Percentiles rank a stretch among this genome's conserved stretches.
These are phyloP conservation scores for Eimeria tenella DNA, from an alignment of 169 alveolate genomes.

Conservation along the genomic window DNA sequence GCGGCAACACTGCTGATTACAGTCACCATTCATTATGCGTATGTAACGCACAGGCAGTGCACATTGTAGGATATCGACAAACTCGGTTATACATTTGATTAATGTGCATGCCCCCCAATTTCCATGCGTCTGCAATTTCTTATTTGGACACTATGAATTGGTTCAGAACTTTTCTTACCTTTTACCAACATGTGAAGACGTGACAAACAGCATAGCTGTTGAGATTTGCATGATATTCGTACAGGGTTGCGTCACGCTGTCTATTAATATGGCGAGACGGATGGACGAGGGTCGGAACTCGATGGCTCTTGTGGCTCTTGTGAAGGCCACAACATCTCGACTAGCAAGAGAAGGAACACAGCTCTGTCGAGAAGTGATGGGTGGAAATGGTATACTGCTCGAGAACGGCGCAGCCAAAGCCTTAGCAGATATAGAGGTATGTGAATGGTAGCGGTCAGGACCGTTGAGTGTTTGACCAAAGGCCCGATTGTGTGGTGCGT, in stretches of 20 bases:
- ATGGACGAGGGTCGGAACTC: constrained; percentile 80
- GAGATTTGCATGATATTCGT: not conserved
- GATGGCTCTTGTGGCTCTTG: constrained; percentile 85
- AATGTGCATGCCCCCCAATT: not conserved
- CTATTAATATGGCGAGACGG: constrained; percentile 80
- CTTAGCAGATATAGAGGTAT: constrained; percentile 87
- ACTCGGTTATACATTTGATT: no score
- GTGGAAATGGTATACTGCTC: constrained; percentile 89
- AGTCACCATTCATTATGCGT: no score
- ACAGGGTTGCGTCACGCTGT: constrained; percentile 45
- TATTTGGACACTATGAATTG: not conserved
- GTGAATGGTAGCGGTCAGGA: not conserved
- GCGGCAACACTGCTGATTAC: no score
- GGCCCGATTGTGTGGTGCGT: not conserved
- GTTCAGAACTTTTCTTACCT: not conserved
- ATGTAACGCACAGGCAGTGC: no score
- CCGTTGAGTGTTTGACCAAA: not conserved
- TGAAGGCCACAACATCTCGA: constrained; percentile 85
- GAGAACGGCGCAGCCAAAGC: constrained; percentile 87
- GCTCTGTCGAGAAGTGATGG: constrained; percentile 89
- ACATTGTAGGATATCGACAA: no score
- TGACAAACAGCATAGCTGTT: not conserved
- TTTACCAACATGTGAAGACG: not conserved
- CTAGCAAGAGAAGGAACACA: constrained; percentile 86
- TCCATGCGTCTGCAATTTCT: not conserved